Conservation (phyloP, 2,329 filamentous ascomycete species). For the Sporothrix inflata region DNA sequence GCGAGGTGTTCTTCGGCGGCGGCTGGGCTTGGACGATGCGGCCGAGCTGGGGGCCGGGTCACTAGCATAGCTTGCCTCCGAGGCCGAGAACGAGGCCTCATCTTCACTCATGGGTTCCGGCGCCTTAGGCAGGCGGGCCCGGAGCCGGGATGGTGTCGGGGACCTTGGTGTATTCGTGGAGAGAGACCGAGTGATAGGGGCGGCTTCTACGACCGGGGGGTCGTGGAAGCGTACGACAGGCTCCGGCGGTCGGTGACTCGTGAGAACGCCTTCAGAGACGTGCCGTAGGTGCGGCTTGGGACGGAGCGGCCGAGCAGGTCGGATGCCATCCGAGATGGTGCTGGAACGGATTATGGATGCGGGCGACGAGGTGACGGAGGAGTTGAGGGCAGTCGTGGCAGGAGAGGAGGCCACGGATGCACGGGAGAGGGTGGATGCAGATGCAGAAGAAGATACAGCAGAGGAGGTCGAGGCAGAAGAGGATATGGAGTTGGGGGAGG, state of each 20-base stretch:
- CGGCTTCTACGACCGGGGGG: slow-evolving; percentile 38
- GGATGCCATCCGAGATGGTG: slow-evolving; percentile 23
- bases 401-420: not conserved
- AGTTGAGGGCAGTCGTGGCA: slow-evolving; percentile 22
- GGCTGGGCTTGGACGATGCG: slow-evolving; percentile 45
- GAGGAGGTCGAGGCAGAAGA: slow-evolving; percentile 22
- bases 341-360: slow-evolving; percentile 29
- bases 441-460: slow-evolving; percentile 24
- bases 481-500: slow-evolving; percentile 34
- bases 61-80: slow-evolving; percentile 52
- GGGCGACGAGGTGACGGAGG: slow-evolving; percentile 14
- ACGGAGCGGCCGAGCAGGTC: slow-evolving; percentile 25
- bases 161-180: slow-evolving; percentile 22
- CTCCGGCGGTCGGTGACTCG: slow-evolving; percentile 36
- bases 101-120: slow-evolving; percentile 52
- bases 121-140: slow-evolving; percentile 22
- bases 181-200: not conserved
- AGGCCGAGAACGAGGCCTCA: slow-evolving; percentile 50
- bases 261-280: slow-evolving; percentile 27
- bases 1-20: slow-evolving; percentile 46
- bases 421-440: not conserved
- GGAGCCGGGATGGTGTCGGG: slow-evolving; percentile 24
- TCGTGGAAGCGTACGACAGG: slow-evolving; percentile 54
- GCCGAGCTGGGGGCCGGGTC: slow-evolving; percentile 42
- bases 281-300: slow-evolving; percentile 25